Evolutionary conservation across 768 basidiomycete genomes (phyloP), one percentile per base, ranked within the genome.

Genomic region (Gyrodon lividus): DNA sequence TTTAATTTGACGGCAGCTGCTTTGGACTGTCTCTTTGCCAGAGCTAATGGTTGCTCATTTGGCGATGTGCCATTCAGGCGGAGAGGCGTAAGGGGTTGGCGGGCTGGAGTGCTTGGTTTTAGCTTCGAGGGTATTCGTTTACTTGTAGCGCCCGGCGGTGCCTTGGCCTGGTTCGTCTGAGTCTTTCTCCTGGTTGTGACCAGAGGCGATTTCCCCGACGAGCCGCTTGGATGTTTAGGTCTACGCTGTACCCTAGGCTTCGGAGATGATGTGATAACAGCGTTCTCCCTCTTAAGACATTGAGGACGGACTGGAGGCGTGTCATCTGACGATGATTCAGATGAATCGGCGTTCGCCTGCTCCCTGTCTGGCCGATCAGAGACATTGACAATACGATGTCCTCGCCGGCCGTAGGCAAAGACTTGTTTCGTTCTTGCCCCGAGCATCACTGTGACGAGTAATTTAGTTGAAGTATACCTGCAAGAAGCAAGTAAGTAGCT

Each of bases 381-480:
- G 38, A 72, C 74, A 51, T 74, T 76, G 58, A 87, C 73, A n/a
- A 86, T 75, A 34, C 86, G 81, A 47, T 77, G 77, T 35, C 73
- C 73, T 54, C 85, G 80, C 57, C 81, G 80, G 19, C 86, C 86
- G 58, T 87, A 87, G 19, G 82, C 71, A 46, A 75, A 78, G 43
- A 87, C 77, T 59, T 84, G 81, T 63, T 84, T 86, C 6, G 86
- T 87, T 57, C 74, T 78, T 51, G 78, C 59, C 22, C 82, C 75
- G 16, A 84, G 73, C 85, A 86, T 86, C 43, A 60, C 14, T 12
- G 37, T 43, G 48, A 42, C 30, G 17, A 28, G 22, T 6, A 31
- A 28, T 26, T 31, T 43, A 41, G n/a, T 39, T 23, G n/a, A 24
- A 14, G 24, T 17, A 8, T 2, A 31, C 30, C 17, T 31, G 43